phyloP scores from a whole-genome alignment of 768 basidiomycete genomes.

The Russula dissimulans region DNA sequence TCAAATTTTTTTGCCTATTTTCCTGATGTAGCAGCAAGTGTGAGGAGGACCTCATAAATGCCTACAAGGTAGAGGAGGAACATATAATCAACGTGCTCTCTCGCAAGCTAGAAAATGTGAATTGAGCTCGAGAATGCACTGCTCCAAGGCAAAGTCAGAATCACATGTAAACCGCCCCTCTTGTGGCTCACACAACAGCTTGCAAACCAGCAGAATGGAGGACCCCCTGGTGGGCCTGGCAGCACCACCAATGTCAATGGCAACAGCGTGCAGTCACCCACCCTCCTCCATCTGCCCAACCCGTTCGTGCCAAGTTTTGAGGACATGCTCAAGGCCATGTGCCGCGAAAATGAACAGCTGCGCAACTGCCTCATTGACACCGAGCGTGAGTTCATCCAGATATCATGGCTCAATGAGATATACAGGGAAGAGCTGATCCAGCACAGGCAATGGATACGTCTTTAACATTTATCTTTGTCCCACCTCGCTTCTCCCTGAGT shows the following conservation, averaged over 20 bases:
- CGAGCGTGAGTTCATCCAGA: constrained; percentile 68
- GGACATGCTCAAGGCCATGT: constrained; percentile 65
- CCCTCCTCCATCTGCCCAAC: constrained; percentile 20
- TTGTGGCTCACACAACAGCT: constrained; percentile 51
- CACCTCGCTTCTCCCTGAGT: too few relatives aligned
- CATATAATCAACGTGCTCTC: constrained; percentile 77
- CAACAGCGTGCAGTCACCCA: constrained; percentile 16
- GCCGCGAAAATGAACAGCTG: constrained; percentile 70
- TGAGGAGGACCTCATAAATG: constrained; percentile 75
- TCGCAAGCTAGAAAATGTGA: constrained; percentile 74
- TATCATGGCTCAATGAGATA: constrained; percentile 68
- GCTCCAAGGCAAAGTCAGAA: constrained; percentile 56
- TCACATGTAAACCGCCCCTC: constrained; percentile 74
- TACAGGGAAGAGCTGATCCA: constrained; percentile 81
- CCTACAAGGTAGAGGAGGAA: constrained; percentile 86
- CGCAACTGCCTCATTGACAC: constrained; percentile 58
- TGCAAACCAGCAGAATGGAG: constrained; percentile 26
- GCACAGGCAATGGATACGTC: constrained; percentile 59
- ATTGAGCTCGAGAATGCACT: constrained; percentile 19
- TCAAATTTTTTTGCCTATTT: too few relatives aligned
- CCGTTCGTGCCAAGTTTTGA: constrained; percentile 37
- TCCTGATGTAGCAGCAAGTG: constrained; percentile 37
- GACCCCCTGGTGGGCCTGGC: not conserved
- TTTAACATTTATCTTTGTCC: too few relatives aligned
- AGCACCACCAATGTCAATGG: constrained; percentile 22